Base-by-base conservation (phyloP, 129 eudicot genomes). In the Solidago caesia region DNA sequence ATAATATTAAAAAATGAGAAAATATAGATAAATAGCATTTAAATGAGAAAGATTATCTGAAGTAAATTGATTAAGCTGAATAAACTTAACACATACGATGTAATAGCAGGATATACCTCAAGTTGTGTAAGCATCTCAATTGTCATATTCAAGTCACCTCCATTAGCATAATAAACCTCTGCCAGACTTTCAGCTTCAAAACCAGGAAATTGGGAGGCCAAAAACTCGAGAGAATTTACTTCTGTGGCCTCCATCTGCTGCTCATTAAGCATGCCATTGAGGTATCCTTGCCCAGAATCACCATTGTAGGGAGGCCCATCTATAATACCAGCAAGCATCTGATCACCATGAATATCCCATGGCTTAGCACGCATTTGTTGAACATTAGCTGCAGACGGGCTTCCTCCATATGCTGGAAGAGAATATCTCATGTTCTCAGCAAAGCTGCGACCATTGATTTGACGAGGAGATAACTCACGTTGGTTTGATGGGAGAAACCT, bases 61-160 rank as follows among this genome's bases (percentile, higher is more conserved):
- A 68, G 5, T 47, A 68, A 68, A 25, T 44, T 14, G 21, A 45
- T 13, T 47, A 26, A 68, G 1, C 57, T 12, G 5, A 46, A 68
- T 67, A 9, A 25, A 68, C 43, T 56, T 11, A 27, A 16, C 29
- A 25, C 61, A 15, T n/a, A 56, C 51, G 11, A 69, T 55, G 60
- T 6, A 8, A 53, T 15, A 60, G 70, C 75, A 66, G 15, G 26
- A 48, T 57, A 72, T 84, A 91, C 97, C 97, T 91, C 97, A 55
- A 88, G 92, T 87, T 88, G 97, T 27, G 89, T 84, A 75, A 91
- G 97, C 89, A 88, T 87, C 68, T 91, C 96, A 65, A 91, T 82
- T 43, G 97, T 91, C 77, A 88, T 53, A 61, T 86, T 85, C 63
- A 91, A 74, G 78, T 91, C 96, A 44, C 92, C 82, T 41, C 90